Percentiles rank a stretch among this genome's conserved stretches.
Evolutionary conservation across 805 yeast species (phyloP).

Genomic region (Kodamaea fukazawae): DNA sequence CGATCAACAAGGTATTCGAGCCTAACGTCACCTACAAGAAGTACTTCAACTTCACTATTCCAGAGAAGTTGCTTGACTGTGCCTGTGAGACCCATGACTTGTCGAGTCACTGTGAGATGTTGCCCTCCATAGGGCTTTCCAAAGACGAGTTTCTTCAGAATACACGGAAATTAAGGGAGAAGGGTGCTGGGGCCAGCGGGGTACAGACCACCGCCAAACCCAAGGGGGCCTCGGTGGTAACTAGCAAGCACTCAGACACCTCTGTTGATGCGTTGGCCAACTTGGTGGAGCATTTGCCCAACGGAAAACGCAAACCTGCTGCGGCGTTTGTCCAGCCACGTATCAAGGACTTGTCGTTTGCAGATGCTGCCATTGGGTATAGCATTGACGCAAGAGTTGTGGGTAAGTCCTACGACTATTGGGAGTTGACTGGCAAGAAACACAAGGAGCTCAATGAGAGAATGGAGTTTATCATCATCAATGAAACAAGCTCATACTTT

Average conservation of each 20-base stretch:
- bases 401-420: slow-evolving; percentile 23
- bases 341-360: slow-evolving; percentile 24
- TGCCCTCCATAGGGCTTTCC: slow-evolving; percentile 26
- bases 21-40: slow-evolving; percentile 26
- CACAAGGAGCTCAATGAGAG: slow-evolving; percentile 6
- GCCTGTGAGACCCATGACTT: slow-evolving; percentile 26
- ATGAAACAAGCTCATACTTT: slow-evolving; percentile 22
- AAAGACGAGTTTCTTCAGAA: slow-evolving; percentile 23
- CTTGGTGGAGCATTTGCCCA: neutral
- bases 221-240: too few relatives aligned
- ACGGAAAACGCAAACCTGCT: slow-evolving; percentile 3
- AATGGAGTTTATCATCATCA: slow-evolving; percentile 25
- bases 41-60: slow-evolving; percentile 26
- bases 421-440: slow-evolving; percentile 8
- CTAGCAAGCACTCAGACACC: too few relatives aligned
- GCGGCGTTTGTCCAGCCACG: slow-evolving; percentile 10
- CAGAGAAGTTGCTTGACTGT: slow-evolving; percentile 27
- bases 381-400: slow-evolving; percentile 28
- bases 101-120: slow-evolving; percentile 22
- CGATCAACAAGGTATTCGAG: slow-evolving; percentile 16
- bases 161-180: slow-evolving; percentile 10
- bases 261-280: neutral
- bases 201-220: too few relatives aligned
- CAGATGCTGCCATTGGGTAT: slow-evolving; percentile 28
- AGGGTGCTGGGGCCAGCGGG: neutral